Evolutionary conservation across 495 filamentous ascomycete species (phyloP), one percentile per base, ranked within the genome.

Genomic region (Durotheca rogersii): DNA sequence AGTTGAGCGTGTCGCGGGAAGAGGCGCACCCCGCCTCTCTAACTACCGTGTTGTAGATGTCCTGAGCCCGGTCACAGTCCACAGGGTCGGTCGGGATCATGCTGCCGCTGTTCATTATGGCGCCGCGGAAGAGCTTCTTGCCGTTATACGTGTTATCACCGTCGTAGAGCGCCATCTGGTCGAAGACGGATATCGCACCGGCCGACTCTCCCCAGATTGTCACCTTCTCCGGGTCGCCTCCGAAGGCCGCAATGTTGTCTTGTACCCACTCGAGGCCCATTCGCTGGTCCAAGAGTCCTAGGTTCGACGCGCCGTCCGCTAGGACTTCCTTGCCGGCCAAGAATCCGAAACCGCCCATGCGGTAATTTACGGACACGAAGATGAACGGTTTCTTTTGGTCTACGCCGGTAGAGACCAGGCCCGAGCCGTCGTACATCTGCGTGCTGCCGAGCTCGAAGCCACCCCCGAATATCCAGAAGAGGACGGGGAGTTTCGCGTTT

Each of bases 131-230:
- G 0, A 89, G 72, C 0, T 79, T 75, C 50, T 83, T 79, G 25
- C 80, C 83, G 6, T 87, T 87, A 69, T 88, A 88, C 0, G 64
- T 82, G 65, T 81, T 78, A 60, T 89, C 66, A 7, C 87, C 86
- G 57, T 80, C 77, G 60, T 86, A 87, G 14, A 88, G 66, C 2
- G 77, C 66, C 77, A 86, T 84, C 48, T 88, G 86, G 58, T 87
- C 75, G 33, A 82, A 77, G 14, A 89, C 84, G 4, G 83, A 87
- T 51, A 87, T 87, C 10, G 81, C 73, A 3, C 87, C 87, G 1
- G 86, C 85, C 2, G 81, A 86, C 59, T 88, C 82, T 31, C 85
- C 86, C 79, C 84, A 87, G 42, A 88, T 84, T 12, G 83, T 87
- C 10, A 88, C 85, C 49, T 76, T 78, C 12, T 68, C 60, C 3